Base-by-base conservation (phyloP, 2,329 filamentous ascomycete species). In the Penicillium digitatum region DNA sequence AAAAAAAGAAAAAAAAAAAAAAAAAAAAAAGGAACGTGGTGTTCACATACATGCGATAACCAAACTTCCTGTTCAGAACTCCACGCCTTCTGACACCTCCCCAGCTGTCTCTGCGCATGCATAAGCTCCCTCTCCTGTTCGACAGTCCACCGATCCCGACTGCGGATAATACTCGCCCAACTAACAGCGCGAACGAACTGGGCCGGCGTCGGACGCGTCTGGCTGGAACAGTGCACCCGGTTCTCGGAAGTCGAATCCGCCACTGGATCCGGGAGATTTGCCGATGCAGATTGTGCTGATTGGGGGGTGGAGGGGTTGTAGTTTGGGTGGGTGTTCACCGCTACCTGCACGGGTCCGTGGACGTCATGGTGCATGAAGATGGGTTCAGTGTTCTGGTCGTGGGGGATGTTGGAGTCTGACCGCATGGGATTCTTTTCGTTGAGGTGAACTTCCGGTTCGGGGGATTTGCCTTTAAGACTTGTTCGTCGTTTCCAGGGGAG, bases 1-100 rank as follows among this genome's bases (percentile, higher is more conserved):
- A 24, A 11, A 47, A 32, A 54, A 32, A 31, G 2, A 42, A 2
- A n/a, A 32, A 40, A 50, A 31, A 35, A 52, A 42, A 29, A 42
- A 45, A 22, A 39, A 24, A 11, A 47, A 32, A 54, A 32, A 31
- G 2, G 42, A 2, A n/a, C n/a, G n/a, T n/a, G n/a, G n/a, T n/a
- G n/a, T 2, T 5, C 31, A 66, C 69, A 53, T 65, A 73, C 70
- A 66, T 66, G 63, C 18, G 60, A 55, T 52, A 73, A 49, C 70
- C 70, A 72, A 16, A 72, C 35, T 42, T 72, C 70, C 48, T 72
- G 70, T 49, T 72, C 69, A 10, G 69, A 71, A 49, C 67, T 71
- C 69, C 69, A 72, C 1, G 69, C 67, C 55, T 67, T 72, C 51
- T 72, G 70, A 58, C 70, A 72, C 26, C 65, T 57, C 35, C 59